These are phyloP conservation scores for Aspergillus tubingensis DNA, from an alignment of 2,329 filamentous ascomycete species.

Conservation along the genomic window DNA sequence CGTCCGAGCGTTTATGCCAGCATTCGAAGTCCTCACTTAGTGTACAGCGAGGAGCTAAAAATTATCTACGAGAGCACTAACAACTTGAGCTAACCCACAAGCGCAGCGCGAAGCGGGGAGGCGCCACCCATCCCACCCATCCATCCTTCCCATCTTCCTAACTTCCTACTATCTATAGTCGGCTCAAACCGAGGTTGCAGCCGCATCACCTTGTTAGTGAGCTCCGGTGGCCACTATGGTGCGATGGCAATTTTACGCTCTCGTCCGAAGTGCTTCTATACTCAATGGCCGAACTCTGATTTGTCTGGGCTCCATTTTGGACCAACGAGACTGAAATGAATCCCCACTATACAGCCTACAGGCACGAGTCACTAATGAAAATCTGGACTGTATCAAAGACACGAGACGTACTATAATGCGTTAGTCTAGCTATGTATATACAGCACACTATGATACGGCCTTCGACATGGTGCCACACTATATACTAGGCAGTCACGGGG, in stretches of 20 bases:
- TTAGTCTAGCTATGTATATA: not conserved
- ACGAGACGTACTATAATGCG: not conserved
- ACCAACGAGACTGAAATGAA: too few species aligned
- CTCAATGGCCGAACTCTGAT: not conserved
- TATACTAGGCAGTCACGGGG: not conserved
- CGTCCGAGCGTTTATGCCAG: not conserved
- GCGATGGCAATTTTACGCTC: not conserved
- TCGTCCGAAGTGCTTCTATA: not conserved
- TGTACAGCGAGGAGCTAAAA: not conserved
- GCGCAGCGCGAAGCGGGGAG: not conserved
- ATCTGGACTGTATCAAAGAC: not conserved
- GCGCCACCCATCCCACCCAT: not conserved
- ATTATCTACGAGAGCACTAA: not conserved
- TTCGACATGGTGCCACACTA: not conserved
- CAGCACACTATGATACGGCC: not conserved
- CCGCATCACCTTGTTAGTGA: not conserved
- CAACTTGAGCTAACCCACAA: not conserved
- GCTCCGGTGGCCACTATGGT: not conserved
- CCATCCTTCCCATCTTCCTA: too few species aligned
- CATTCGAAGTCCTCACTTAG: not conserved
- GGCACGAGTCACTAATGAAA: too few species aligned
- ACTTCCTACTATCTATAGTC: too few species aligned
- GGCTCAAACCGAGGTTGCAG: not conserved
- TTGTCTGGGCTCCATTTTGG: too few species aligned
- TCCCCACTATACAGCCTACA: too few species aligned